Evolutionary conservation across 306 rosid species (phyloP).

Genomic region (Mimosa pudica): DNA sequence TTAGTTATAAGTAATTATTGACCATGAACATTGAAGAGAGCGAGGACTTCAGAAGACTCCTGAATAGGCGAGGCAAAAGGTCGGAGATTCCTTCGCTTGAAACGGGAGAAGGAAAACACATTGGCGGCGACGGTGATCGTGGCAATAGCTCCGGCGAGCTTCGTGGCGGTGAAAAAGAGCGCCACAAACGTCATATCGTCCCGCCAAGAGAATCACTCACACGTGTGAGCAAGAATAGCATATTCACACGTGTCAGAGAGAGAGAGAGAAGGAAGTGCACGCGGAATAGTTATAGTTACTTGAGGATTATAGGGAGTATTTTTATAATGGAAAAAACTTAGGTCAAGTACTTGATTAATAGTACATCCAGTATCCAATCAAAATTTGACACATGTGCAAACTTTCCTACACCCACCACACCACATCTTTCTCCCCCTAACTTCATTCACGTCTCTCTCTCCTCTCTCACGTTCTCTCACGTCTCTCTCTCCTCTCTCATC

Average conservation of each 20-base stretch:
- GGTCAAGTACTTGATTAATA: too few relatives aligned
- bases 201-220: not conserved
- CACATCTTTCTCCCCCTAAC: too few relatives aligned
- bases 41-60: constrained; percentile 69
- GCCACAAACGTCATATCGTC: constrained; percentile 55
- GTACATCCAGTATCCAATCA: too few relatives aligned
- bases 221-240: not conserved
- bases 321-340: too few relatives aligned
- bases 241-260: too few relatives aligned
- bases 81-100: constrained; percentile 63
- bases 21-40: constrained; percentile 65
- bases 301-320: not conserved
- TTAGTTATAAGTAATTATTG: not conserved
- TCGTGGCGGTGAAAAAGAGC: constrained; percentile 69
- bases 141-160: constrained; percentile 69
- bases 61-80: constrained; percentile 74
- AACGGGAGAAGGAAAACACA: constrained; percentile 69
- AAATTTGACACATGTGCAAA: too few relatives aligned
- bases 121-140: constrained; percentile 76
- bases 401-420: too few relatives aligned
- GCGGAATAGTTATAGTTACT: not conserved
- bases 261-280: not conserved
- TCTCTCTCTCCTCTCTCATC: too few relatives aligned
- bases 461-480: too few relatives aligned
- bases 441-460: too few relatives aligned